These are phyloP conservation scores for Fusarium poae DNA, from an alignment of 2,329 filamentous ascomycete genomes.

Conservation along the genomic window DNA sequence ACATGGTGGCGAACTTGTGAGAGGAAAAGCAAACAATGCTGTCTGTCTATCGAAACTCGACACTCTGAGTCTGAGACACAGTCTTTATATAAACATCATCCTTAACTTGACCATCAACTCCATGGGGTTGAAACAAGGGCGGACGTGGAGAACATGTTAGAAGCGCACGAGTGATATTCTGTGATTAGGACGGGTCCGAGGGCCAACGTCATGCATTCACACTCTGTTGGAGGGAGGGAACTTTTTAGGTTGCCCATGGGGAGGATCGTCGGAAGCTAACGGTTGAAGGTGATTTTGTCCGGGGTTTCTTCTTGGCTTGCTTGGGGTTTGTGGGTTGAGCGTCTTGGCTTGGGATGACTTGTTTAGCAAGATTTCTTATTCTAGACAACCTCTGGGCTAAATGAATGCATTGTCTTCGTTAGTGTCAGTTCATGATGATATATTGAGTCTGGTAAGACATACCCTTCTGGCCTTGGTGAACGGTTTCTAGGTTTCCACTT, in stretches of 20 bases:
- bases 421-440: background rate
- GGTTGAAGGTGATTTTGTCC: background rate
- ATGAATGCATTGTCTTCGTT: background rate
- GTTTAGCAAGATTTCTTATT: background rate
- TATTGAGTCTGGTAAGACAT: background rate
- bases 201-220: conserved; percentile 41
- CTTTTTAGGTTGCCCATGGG: conserved; percentile 24
- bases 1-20: conserved; percentile 46
- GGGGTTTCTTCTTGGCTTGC: conserved; percentile 4
- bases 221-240: conserved; percentile 5
- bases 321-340: conserved; percentile 9
- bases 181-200: conserved; percentile 36
- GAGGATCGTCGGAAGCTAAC: conserved; percentile 40
- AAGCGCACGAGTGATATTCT: conserved; percentile 47
- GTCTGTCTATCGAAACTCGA: conserved; percentile 10
- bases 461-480: background rate
- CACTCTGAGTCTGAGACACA: background rate
- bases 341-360: background rate
- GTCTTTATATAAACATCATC: conserved; percentile 39
- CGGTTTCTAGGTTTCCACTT: background rate
- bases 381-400: background rate
- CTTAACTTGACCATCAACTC: background rate
- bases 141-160: conserved; percentile 41
- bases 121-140: conserved; percentile 13
- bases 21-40: background rate